Base-by-base conservation (phyloP, 1,139 yeast species). In the Taphrina pruni region DNA sequence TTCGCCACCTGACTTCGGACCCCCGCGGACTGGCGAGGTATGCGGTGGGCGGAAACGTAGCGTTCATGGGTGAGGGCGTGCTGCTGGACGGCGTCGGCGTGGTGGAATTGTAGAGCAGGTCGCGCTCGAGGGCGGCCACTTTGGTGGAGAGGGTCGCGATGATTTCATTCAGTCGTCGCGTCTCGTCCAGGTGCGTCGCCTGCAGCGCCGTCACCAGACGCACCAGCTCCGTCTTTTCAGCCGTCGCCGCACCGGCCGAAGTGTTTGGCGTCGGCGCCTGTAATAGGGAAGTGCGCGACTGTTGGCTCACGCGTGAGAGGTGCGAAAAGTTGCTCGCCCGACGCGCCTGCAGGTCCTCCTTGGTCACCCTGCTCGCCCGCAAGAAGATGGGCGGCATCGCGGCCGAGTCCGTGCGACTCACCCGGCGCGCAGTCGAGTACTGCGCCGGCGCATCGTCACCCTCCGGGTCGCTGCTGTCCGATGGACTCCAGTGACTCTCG, bases 151-250 rank as follows among this genome's bases (percentile, higher is more conserved):
- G 32, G 14, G 39, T n/a, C 20, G 62, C 54, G 26, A 58, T 58
- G 54, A 58, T 32, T 21, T 58, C 62, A 58, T 58, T 43, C 54
- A 58, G 17, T 32, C 62, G 51, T 38, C 62, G 14, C 48, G 62
- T 58, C 62, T 58, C 62, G 41, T 58, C 62, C 48, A 58, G 43
- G 54, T 58, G 62, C n/a, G 62, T 45, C 36, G 54, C 54, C 26
- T 58, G 62, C 39, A 58, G n/a, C 26, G 54, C 54, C 39, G 62
- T 58, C 54, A 58, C 54, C 26, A 58, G 32, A 17, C 62, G 38
- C 54, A 58, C 62, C 48, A 58, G 12, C 36, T 58, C 62, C 26
- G 43, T 38, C 43, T 54, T 35, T 2, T 54, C 58, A 32, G 36
- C 11, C 14, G 58, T 54, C 14, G 43, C 20, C 43, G 41, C 12